phyloP scores from a whole-genome alignment of 176 grass and related monocot species.

The Triticum turgidum region DNA sequence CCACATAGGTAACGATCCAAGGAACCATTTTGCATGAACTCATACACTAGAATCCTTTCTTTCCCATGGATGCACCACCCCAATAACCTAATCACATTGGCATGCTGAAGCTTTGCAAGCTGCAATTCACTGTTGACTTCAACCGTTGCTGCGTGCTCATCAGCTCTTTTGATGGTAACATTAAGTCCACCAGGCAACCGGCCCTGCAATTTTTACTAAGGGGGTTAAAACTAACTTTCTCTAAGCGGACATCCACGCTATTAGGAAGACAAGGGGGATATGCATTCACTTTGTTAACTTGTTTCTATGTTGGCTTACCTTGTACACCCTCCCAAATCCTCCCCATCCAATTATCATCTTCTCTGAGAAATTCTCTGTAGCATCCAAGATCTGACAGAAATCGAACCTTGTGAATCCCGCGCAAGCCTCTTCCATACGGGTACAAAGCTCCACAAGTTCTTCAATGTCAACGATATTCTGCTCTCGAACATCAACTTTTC shows the following conservation, averaged over 20 bases:
- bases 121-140: conserved; percentile 31
- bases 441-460: no score
- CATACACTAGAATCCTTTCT: conserved; percentile 26
- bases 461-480: background rate
- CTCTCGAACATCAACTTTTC: conserved; percentile 16
- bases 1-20: no score
- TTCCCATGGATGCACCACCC: background rate
- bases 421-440: no score
- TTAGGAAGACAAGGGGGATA: background rate
- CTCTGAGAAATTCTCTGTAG: no score
- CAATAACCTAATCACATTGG: conserved; percentile 27
- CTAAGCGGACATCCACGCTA: background rate
- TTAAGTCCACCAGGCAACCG: conserved; percentile 1
- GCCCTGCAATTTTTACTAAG: conserved; percentile 23
- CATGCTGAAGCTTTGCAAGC: conserved; percentile 33
- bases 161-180: conserved; percentile 37
- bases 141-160: conserved; percentile 15
- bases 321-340: no score
- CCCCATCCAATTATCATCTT: no score
- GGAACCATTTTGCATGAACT: no score
- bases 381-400: no score
- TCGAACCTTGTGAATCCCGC: no score
- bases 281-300: no score
- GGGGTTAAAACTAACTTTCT: background rate
- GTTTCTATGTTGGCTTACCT: no score